Evolutionary conservation across 768 basidiomycete species (phyloP), one percentile per base, ranked within the genome.

Genomic region (Leccinum ochraceum): DNA sequence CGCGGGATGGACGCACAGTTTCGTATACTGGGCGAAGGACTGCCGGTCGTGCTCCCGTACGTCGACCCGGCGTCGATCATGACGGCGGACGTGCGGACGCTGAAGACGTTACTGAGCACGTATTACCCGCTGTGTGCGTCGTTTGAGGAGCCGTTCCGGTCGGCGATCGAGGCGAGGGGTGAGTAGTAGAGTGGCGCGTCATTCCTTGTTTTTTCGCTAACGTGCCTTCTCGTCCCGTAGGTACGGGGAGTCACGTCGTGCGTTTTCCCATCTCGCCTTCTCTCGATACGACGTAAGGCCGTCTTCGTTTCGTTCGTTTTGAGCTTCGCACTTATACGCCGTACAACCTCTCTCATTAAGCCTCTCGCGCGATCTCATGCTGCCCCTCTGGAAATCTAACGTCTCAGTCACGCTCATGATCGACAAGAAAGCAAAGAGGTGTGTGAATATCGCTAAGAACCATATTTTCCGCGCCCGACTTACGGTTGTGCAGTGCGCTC

Each of bases 381-480:
- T 98, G n/a, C 96, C 97, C 0, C 82, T 98, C 55, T 98, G 96
- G 97, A 95, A 92, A 76, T 94, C 94, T 2, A 89, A 88, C 60
- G 85, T 87, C 13, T 96, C 94, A 0, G 71, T 96, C 56, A 86
- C 89, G 0, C 79, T 98, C 60, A 94, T 98, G 94, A 86, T 97
- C 57, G 95, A 98, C 76, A 99, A 98, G 75, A 91, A 91, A 69
- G 92, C 94, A 26, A 98, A 98, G 77, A 93, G 90, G 95, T 94
- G 49, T 11, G 79, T 46, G 14, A 6, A 46, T 71, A 34, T 36
- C 10, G 17, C 16, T 13, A 16, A 20, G 4, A 10, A 30, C 9
- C 2, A 17, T 26, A 3, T 20, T 5, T 46, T 46, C 44, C 20
- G 0, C 11, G 20, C 2, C 20, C 20, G 44, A 46, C 0, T 20